Evolutionary conservation across 2,329 filamentous ascomycete species (phyloP).

Genomic region (Colletotrichum orbiculare): DNA sequence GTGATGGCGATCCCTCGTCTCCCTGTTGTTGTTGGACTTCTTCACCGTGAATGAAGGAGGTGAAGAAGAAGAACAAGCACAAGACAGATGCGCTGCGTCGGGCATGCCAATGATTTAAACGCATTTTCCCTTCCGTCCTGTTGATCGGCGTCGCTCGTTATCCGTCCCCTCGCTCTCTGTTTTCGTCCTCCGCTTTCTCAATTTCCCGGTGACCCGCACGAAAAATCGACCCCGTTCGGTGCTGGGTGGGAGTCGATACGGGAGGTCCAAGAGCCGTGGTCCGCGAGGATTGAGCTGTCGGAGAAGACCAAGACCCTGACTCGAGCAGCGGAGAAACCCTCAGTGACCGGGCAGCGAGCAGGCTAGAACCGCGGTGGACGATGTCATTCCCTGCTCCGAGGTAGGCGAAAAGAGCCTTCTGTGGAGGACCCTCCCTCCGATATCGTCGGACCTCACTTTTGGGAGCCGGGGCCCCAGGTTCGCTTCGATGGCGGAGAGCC

Average conservation of each 20-base stretch:
- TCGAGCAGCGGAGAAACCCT: constrained; percentile 21
- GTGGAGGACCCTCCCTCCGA: constrained; percentile 13
- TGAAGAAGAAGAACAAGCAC: constrained; percentile 18
- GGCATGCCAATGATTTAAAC: constrained; percentile 13
- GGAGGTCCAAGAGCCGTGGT: neutral
- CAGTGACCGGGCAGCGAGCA: constrained; percentile 3
- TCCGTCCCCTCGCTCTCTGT: constrained; percentile 1
- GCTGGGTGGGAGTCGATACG: constrained; percentile 7
- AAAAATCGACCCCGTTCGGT: constrained; percentile 8
- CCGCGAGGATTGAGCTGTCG: neutral
- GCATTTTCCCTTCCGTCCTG: neutral
- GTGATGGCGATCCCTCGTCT: constrained; percentile 5
- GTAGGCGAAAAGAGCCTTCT: constrained; percentile 12
- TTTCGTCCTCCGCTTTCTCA: neutral
- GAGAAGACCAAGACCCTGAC: constrained; percentile 16
- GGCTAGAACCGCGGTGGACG: constrained; percentile 20
- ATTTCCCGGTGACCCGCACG: constrained; percentile 23
- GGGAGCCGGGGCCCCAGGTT: neutral
- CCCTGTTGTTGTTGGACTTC: constrained; percentile 11
- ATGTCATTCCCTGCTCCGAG: constrained; percentile 7
- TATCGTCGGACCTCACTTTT: constrained; percentile 30
- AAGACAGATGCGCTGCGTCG: neutral
- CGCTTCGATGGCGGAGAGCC: neutral
- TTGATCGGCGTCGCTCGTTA: neutral
- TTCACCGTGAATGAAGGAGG: constrained; percentile 18